Evolutionary conservation across 2,329 filamentous ascomycete species (phyloP).

Genomic region (Coleophoma crateriformis): DNA sequence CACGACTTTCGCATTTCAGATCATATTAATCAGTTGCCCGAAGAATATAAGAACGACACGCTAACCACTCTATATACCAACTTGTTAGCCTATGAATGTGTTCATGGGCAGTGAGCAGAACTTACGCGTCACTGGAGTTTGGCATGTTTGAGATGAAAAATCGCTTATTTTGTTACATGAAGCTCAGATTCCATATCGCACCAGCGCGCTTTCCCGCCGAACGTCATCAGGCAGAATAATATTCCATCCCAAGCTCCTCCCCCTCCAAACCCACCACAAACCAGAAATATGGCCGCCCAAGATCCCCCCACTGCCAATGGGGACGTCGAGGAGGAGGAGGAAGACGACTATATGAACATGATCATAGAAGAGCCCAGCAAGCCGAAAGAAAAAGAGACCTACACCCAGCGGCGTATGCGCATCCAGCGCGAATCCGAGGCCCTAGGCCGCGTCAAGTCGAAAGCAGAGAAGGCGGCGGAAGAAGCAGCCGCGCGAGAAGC

Average conservation of each 20-base stretch:
- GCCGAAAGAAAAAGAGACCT: slow-evolving; percentile 49
- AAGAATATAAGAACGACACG: slow-evolving; percentile 32
- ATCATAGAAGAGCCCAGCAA: slow-evolving; percentile 63
- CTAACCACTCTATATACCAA: slow-evolving; percentile 29
- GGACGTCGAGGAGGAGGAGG: slow-evolving; percentile 61
- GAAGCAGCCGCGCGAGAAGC: slow-evolving; percentile 68
- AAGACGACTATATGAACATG: slow-evolving; percentile 98
- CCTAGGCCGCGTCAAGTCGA: slow-evolving; percentile 67
- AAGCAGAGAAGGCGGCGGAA: slow-evolving; percentile 73
- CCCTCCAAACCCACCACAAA: background rate
- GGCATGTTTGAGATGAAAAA: slow-evolving; percentile 17
- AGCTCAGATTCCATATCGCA: background rate
- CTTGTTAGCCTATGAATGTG: slow-evolving; percentile 4
- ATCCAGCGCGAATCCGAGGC: slow-evolving; percentile 58
- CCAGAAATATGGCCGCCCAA: slow-evolving; percentile 12
- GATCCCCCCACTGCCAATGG: slow-evolving; percentile 2
- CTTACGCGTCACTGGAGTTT: slow-evolving; percentile 16
- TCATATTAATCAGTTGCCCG: slow-evolving; percentile 19
- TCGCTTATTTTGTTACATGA: slow-evolving; percentile 14
- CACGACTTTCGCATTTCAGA: slow-evolving; percentile 31
- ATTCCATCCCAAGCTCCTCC: background rate
- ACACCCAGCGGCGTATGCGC: slow-evolving; percentile 44
- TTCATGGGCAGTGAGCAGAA: slow-evolving; percentile 6
- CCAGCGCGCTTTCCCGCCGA: background rate
- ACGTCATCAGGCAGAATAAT: background rate